Percentiles rank a stretch among this genome's conserved stretches.
These are phyloP conservation scores for Colletotrichum siamense DNA, from an alignment of 2,329 filamentous ascomycete genomes.

Conservation along the genomic window DNA sequence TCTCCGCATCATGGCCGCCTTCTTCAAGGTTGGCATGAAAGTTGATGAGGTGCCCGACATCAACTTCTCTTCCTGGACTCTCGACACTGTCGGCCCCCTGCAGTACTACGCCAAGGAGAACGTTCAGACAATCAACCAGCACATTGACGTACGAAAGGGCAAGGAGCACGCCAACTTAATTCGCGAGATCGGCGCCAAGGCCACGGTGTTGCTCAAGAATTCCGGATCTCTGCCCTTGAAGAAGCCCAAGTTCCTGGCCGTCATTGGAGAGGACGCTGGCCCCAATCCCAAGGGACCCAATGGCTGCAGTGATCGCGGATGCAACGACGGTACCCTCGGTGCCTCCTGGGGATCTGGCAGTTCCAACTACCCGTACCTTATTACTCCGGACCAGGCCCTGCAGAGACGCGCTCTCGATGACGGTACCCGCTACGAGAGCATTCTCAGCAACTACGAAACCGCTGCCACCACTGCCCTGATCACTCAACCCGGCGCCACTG, in stretches of 20 bases:
- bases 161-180: slow-evolving; percentile 69
- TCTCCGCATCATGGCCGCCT: slow-evolving; percentile 78
- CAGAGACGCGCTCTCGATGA: slow-evolving; percentile 67
- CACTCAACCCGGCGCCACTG: slow-evolving; percentile 66
- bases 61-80: slow-evolving; percentile 91
- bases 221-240: slow-evolving; percentile 76
- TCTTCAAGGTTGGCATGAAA: slow-evolving; percentile 69
- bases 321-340: slow-evolving; percentile 66
- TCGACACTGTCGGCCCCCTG: slow-evolving; percentile 73
- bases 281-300: slow-evolving; percentile 79
- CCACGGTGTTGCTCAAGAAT: slow-evolving; percentile 92
- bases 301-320: slow-evolving; percentile 73
- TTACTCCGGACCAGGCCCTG: slow-evolving; percentile 76
- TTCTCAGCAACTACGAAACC: slow-evolving; percentile 70
- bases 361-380: slow-evolving; percentile 75
- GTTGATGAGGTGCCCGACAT: slow-evolving; percentile 55
- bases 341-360: slow-evolving; percentile 84
- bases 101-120: slow-evolving; percentile 68
- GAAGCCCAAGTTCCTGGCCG: slow-evolving; percentile 75
- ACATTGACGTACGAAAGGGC: slow-evolving; percentile 81
- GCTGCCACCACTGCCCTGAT: slow-evolving; percentile 66
- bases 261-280: slow-evolving; percentile 85
- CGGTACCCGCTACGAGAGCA: slow-evolving; percentile 65
- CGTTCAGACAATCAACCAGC: slow-evolving; percentile 75
- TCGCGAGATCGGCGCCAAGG: slow-evolving; percentile 77